Base-by-base conservation (phyloP, 2,329 filamentous ascomycete genomes). In the Paraphaeosphaeria minitans region DNA sequence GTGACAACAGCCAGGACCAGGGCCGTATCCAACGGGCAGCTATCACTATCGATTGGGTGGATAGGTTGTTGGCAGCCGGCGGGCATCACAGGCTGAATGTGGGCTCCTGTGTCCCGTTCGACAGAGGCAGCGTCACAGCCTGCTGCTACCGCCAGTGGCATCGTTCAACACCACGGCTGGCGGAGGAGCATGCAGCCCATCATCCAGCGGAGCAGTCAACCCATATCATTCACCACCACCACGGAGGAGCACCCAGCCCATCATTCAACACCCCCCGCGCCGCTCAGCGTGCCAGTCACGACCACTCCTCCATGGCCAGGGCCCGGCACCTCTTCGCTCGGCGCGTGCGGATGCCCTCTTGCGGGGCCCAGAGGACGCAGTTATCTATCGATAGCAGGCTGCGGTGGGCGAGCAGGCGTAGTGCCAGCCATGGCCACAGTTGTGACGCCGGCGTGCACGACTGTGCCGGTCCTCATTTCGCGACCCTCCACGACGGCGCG, bases 1-100 rank as follows among this genome's bases (percentile, higher is more conserved):
- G 54, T 63, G 63, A 41, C 57, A 29, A 62, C 48, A 27, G 61
- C 60, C 57, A 69, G 60, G 62, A 63, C 64, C 71, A 71, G 70
- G 70, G 68, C 63, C 65, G 45, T 53, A 55, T 58, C 55, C 62
- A 62, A 68, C 71, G 71, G 69, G 59, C 65, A 72, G 70, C 52
- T 75, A 75, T 74, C 73, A 70, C 66, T 73, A 76, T 76, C 73
- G 73, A 76, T 76, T 76, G 73, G 73, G 66, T 66, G 68, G 73
- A 70, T 74, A 74, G 71, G 71, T 71, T 72, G 67, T 67, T 59
- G 58, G 53, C 58, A 60, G 19, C 61, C 62, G 50, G 27, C 47
- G 35, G 35, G 19, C 59, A 60, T 41, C 53, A 58, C 58, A 68
- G 64, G 67, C 68, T 68, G 65, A 66, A 68, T 65, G 55, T 58